These are phyloP conservation scores for Tricholoma furcatifolium DNA, from an alignment of 768 basidiomycete genomes.

Conservation along the genomic window DNA sequence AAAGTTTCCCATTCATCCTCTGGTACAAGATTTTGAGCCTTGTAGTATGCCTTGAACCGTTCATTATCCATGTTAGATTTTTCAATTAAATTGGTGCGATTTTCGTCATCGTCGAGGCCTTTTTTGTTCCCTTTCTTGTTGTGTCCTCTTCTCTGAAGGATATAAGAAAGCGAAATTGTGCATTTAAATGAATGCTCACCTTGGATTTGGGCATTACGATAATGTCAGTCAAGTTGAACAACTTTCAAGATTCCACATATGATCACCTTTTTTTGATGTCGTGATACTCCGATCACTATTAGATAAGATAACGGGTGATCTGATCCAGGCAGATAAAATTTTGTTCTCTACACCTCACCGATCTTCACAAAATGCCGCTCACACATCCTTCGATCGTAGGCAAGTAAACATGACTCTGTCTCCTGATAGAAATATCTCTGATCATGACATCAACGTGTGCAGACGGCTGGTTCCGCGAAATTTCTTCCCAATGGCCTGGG, in stretches of 20 bases:
- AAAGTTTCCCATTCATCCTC: conserved; percentile 81
- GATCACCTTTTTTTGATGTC: neutral
- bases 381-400: conserved; percentile 58
- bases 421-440: neutral
- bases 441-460: neutral
- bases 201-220: conserved; percentile 2
- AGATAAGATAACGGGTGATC: conserved; percentile 5
- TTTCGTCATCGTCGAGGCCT: conserved; percentile 22
- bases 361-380: conserved; percentile 41
- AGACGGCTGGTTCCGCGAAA: conserved; percentile 97
- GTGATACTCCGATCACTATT: neutral
- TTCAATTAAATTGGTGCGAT: conserved; percentile 52
- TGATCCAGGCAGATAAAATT: conserved; percentile 10
- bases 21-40: conserved; percentile 71
- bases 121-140: neutral
- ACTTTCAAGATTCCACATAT: neutral
- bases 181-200: neutral
- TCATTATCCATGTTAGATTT: conserved; percentile 70
- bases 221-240: neutral
- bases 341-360: neutral
- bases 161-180: neutral
- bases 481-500: conserved; percentile 94
- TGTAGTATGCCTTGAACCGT: conserved; percentile 67
- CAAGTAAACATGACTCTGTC: conserved; percentile 16
- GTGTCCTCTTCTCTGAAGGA: neutral